Conservation (phyloP, 768 basidiomycete species). For the Lactifluus piperatus region DNA sequence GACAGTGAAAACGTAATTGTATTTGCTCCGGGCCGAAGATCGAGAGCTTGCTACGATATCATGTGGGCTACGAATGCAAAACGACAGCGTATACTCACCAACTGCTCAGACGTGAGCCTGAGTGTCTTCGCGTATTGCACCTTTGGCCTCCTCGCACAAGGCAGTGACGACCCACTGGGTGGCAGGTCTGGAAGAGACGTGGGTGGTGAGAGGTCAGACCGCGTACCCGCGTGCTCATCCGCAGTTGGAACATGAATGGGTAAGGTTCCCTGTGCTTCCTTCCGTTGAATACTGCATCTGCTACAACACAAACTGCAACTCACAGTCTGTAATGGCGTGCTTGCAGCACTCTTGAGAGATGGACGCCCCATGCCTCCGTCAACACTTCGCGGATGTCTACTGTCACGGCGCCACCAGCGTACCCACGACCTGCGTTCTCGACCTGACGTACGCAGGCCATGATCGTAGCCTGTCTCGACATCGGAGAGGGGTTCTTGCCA, state of each 20-base stretch:
- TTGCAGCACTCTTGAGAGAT: background rate
- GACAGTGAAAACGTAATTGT: conserved; percentile 90
- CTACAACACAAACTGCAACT: background rate
- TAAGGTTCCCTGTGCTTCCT: background rate
- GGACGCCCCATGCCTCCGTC: background rate
- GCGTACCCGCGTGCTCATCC: background rate
- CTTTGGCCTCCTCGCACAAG: conserved; percentile 7
- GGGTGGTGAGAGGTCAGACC: background rate
- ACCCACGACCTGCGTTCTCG: conserved; percentile 54
- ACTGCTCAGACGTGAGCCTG: conserved; percentile 87
- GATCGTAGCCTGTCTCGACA: conserved; percentile 4
- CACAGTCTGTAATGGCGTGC: background rate
- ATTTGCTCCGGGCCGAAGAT: conserved; percentile 82
- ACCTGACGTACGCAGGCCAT: background rate
- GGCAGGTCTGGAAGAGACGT: background rate
- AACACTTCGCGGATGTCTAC: conserved; percentile 13
- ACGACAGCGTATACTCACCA: conserved; percentile 43
- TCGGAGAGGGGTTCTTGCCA: conserved; percentile 8
- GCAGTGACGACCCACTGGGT: background rate
- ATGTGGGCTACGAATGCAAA: background rate
- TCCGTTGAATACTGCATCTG: background rate
- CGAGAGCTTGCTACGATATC: conserved; percentile 61
- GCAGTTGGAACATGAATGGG: background rate
- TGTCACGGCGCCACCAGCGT: conserved; percentile 73
- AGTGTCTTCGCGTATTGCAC: conserved; percentile 86